Percentiles rank a stretch among this genome's conserved stretches.
These are phyloP conservation scores for Trematosphaeria pertusa DNA, from an alignment of 2,329 filamentous ascomycete genomes.

Conservation along the genomic window DNA sequence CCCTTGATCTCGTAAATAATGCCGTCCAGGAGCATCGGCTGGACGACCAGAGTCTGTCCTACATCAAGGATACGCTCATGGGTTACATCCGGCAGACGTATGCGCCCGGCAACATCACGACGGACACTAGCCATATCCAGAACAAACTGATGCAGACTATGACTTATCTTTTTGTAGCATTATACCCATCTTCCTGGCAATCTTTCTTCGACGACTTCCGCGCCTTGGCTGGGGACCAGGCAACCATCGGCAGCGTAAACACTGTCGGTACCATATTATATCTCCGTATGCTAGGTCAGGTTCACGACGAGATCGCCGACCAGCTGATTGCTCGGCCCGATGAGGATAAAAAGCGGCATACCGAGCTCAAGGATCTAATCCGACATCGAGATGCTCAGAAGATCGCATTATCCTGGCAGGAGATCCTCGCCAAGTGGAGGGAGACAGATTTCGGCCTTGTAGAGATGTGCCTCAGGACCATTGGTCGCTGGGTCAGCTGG, in stretches of 20 bases:
- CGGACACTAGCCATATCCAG: conserved; percentile 80
- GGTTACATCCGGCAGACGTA: conserved; percentile 82
- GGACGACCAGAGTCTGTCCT: conserved; percentile 73
- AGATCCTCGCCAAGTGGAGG: conserved; percentile 81
- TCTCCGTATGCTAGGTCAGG: conserved; percentile 83
- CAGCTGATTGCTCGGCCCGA: conserved; percentile 80
- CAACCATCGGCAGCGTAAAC: conserved; percentile 68
- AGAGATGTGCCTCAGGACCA: conserved; percentile 87
- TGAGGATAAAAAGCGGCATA: conserved; percentile 83
- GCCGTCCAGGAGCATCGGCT: conserved; percentile 82
- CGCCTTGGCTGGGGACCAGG: conserved; percentile 71
- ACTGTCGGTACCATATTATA: conserved; percentile 81
- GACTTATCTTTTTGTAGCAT: conserved; percentile 87
- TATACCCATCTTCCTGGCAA: conserved; percentile 88
- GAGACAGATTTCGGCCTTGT: conserved; percentile 72
- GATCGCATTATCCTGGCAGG: conserved; percentile 88
- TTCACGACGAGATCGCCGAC: conserved; percentile 98
- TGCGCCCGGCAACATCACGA: conserved; percentile 62
- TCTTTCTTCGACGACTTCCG: conserved; percentile 91
- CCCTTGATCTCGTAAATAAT: conserved; percentile 91
- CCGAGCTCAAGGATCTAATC: conserved; percentile 88
- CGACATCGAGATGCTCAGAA: conserved; percentile 86
- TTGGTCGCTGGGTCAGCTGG: conserved; percentile 98
- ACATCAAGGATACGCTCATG: conserved; percentile 82
- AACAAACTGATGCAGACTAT: conserved; percentile 98